Base-by-base conservation (phyloP, 1,139 yeast species). In the Hemisphaericaspora subhashii region DNA sequence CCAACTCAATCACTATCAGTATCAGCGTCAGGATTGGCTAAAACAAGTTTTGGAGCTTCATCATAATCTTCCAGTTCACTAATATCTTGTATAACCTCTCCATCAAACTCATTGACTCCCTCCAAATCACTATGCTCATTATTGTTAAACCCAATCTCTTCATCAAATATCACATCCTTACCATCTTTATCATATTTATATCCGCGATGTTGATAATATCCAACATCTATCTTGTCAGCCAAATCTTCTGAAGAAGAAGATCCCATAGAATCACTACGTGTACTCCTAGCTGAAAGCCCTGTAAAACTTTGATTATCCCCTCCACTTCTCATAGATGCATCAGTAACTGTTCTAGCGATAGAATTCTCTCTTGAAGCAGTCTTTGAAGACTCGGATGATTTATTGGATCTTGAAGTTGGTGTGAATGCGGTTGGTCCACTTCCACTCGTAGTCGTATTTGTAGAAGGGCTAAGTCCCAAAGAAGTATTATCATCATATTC, bases 11-110 rank as follows among this genome's bases (percentile, higher is more conserved):
- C 38, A 31, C 34, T 35, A 46, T 53, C 57, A 38, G 48, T 40
- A 35, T 45, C 44, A 15, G 36, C 21, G 42, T 85, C 94, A 0
- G 94, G 94, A 46, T 85, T 85, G 26, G 89, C 90, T 37, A 85
- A 77, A 42, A 77, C 80, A 48, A 85, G 67, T 35, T 74, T 68
- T 52, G 72, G 66, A 37, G 64, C 51, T 14, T 69, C 77, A 28
- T 72, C 75, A 52, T 66, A 52, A 53, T 60, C 59, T 38, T 60
- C 60, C 31, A 45, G 51, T 25, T 48, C 44, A 17, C 37, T 42
- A 23, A 38, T 29, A 13, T 34, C 39, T 18, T 29, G 32, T 12
- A 12, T n/a, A 27, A 31, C 37, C 23, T 20, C 30, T 9, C 24
- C 12, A 23, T 35, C 28, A 16, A 25, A 23, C 2, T 29, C 28